Evolutionary conservation across 768 basidiomycete species (phyloP).

Genomic region (Amyloporia xantha): DNA sequence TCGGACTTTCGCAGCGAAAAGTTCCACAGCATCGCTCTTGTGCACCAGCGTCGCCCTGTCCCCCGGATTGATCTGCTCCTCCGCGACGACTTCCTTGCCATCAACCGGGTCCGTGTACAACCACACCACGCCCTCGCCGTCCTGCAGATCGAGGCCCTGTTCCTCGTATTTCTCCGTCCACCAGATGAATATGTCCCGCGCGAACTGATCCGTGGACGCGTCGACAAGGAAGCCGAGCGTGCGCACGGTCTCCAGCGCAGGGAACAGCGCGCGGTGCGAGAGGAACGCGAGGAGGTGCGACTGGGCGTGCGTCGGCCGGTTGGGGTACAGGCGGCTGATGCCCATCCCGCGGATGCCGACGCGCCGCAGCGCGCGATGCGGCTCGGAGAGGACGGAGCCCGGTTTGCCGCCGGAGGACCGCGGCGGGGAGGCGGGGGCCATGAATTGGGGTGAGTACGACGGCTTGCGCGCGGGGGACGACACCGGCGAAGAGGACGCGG

Average conservation of each 20-base stretch:
- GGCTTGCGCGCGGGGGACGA: not conserved
- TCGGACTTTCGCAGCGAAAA: not conserved
- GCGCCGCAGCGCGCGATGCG: constrained; percentile 33
- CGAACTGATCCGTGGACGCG: constrained; percentile 34
- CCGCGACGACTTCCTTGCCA: not conserved
- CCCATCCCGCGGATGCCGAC: constrained; percentile 40
- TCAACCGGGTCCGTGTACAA: constrained; percentile 28
- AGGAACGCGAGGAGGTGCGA: constrained; percentile 36
- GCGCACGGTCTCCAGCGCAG: constrained; percentile 39
- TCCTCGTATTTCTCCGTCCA: constrained; percentile 48
- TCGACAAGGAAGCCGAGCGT: constrained; percentile 44
- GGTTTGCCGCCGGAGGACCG: not conserved
- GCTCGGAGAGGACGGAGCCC: constrained; percentile 8
- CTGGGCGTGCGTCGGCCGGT: constrained; percentile 30
- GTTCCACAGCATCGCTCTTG: not conserved
- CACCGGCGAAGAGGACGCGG: constrained; percentile 5
- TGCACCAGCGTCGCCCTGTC: not conserved
- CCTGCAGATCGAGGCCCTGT: constrained; percentile 43
- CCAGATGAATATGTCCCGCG: constrained; percentile 47
- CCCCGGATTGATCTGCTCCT: not conserved
- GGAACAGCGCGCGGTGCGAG: constrained; percentile 32
- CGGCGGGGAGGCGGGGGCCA: not conserved
- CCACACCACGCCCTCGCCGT: constrained; percentile 51
- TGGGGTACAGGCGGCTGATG: constrained; percentile 38
- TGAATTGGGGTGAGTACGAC: not conserved